These are phyloP conservation scores for Beta macrorhiza DNA, from an alignment of 179 eudicot species.

Conservation along the genomic window DNA sequence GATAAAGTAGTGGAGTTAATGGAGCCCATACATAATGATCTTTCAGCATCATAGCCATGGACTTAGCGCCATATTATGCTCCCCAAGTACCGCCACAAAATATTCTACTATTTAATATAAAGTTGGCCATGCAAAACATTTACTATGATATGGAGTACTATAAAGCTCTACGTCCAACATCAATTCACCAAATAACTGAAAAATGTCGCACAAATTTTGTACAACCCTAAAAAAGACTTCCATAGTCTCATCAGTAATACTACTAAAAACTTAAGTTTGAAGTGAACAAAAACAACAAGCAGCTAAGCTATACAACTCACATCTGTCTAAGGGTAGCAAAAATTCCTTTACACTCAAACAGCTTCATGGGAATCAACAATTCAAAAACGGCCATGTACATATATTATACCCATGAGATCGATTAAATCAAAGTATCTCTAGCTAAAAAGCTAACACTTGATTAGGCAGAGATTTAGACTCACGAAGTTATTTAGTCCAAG, in stretches of 20 bases:
- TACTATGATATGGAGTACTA: neutral
- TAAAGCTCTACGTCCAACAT: neutral
- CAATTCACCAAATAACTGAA: neutral
- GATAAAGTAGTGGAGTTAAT: neutral
- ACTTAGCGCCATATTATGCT: neutral
- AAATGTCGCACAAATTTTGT: neutral
- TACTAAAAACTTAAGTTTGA: neutral
- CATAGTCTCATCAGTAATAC: neutral
- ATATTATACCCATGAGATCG: neutral
- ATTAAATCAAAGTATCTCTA: neutral
- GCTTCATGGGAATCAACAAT: constrained; percentile 3
- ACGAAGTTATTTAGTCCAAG: constrained; percentile 24
- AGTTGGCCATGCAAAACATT: constrained; percentile 21
- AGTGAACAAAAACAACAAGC: constrained; percentile 14
- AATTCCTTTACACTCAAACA: constrained; percentile 18
- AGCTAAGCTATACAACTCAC: constrained; percentile 17
- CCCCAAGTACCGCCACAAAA: neutral
- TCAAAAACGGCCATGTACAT: neutral
- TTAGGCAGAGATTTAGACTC: neutral
- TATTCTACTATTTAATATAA: neutral
- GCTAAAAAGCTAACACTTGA: constrained; percentile 7
- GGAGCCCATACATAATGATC: constrained; percentile 4
- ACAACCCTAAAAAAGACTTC: constrained; percentile 3
- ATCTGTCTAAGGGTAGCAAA: constrained; percentile 8
- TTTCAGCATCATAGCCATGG: neutral